Base-by-base conservation (phyloP, 2,329 filamentous ascomycete species). In the Aspergillus vadensis region DNA sequence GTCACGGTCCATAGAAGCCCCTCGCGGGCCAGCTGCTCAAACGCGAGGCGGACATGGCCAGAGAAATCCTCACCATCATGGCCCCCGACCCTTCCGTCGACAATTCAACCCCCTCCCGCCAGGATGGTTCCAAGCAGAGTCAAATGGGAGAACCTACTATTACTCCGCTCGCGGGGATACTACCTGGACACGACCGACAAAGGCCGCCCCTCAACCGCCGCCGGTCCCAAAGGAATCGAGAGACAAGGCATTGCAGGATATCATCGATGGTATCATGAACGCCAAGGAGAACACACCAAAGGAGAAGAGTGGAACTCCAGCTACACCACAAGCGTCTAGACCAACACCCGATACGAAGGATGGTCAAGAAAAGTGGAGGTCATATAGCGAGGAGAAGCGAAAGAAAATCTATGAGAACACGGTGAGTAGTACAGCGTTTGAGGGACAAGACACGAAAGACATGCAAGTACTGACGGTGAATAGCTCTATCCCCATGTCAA, bases 401-500 rank as follows among this genome's bases (percentile, higher is more conserved):
- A 96, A 92, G 85, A 97, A 92, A 80, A 83, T 97, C 2, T 98
- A 97, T 70, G 93, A 97, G 76, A 93, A 93, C 72, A 96, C 92
- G 55, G 92, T 96, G 83, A 75, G 91, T 81, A 36, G 12, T 14
- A n/a, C 25, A 23, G n/a, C 8, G 27, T 55, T 27, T 30, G 9
- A 25, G 4, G n/a, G 4, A 15, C 36, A 19, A 15, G 12, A 5
- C 25, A 12, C 15, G 17, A 23, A 17, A 21, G 48, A 47, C 4
- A 41, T 5, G n/a, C 14, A n/a, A 27, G 9, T 2, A 17, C 64
- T 68, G 57, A 68, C 62, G 36, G 71, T 25, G 25, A 12, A 14
- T 5, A 95, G 92, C 82, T 97, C 6, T 91, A 89, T 71, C 92
- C 92, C 5, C 88, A 92, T 59, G 88, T 98, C 67, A 94, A 92